A percentile compares a stretch with the other conserved stretches of the same genome.
Evolutionary conservation across 306 rosid genomes (phyloP).

Genomic region (Cicer judaicum): DNA sequence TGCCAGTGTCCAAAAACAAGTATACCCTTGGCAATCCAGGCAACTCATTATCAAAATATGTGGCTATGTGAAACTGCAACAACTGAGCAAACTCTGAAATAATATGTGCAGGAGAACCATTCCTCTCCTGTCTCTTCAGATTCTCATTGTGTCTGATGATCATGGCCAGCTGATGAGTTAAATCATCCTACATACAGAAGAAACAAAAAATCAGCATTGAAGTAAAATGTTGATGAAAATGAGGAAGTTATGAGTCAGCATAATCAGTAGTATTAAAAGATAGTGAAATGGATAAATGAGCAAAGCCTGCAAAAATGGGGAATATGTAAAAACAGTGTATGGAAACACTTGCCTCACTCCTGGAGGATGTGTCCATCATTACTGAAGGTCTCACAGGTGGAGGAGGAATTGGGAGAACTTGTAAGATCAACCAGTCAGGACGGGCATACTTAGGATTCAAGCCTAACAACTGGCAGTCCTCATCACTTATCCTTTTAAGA

Average conservation of each 20-base stretch:
- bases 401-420: constrained; percentile 99
- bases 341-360: constrained; percentile 85
- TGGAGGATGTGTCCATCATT: constrained; percentile 98
- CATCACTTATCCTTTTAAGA: constrained; percentile 90
- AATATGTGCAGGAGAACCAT: constrained; percentile 97
- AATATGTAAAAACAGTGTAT: background rate
- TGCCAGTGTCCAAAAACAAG: constrained; percentile 40
- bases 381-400: constrained; percentile 99
- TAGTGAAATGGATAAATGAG: constrained; percentile 32
- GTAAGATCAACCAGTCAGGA: constrained; percentile 98
- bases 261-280: constrained; percentile 21
- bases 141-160: constrained; percentile 95
- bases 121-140: constrained; percentile 91
- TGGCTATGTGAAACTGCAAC: constrained; percentile 95
- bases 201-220: constrained; percentile 37
- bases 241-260: background rate
- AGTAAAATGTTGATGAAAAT: background rate
- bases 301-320: constrained; percentile 9
- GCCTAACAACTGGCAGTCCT: constrained; percentile 88
- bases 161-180: constrained; percentile 98
- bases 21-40: constrained; percentile 98
- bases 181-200: constrained; percentile 73
- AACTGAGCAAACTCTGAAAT: constrained; percentile 97
- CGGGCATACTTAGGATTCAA: constrained; percentile 93
- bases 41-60: constrained; percentile 93